Base-by-base conservation (phyloP, 1,139 yeast genomes). In the Blastobotrys buckinghamii region DNA sequence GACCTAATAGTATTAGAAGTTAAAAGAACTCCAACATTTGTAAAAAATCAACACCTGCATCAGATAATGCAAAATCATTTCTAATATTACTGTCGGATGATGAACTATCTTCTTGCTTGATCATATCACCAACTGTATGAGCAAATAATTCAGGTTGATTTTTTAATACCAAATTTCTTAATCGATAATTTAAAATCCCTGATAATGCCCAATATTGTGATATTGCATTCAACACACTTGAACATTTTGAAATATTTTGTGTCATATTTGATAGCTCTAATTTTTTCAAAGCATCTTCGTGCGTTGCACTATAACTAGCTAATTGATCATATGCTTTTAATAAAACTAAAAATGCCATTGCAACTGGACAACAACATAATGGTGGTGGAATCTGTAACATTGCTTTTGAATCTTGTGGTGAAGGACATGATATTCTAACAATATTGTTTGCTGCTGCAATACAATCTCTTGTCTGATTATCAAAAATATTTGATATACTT, bases 391-490 rank as follows among this genome's bases (percentile, higher is more conserved):
- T 16, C 16, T 19, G 24, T 10, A 19, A 13, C 9, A 17, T 19
- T 26, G 26, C 8, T 27, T 17, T 19, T n/a, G 26, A 16, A 34
- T 34, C 38, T 34, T 19, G 22, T 20, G 26, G 40, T 16, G 42
- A 17, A 2, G 32, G 32, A 19, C 42, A 39, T 20, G 16, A 24
- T 10, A 26, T n/a, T 30, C 39, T 38, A 10, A 45, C 39, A 22
- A 45, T 45, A 30, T 45, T 45, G 30, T 45, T 39, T 4, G 48
- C 48, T 8, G 48, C 48, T 5, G 38, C 19, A 13, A 45, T 39
- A 34, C 48, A 45, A 15, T 17, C 19, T n/a, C 48, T 42, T 10
- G 47, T 30, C 5, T 15, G 19, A 8, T 37, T 20, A 17, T 19
- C 40, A 29, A 29, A 29, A 29, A 12, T 17, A 17, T 17, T 20